phyloP scores from a whole-genome alignment of 768 basidiomycete genomes.

The Kwoniella newhampshirensis region DNA sequence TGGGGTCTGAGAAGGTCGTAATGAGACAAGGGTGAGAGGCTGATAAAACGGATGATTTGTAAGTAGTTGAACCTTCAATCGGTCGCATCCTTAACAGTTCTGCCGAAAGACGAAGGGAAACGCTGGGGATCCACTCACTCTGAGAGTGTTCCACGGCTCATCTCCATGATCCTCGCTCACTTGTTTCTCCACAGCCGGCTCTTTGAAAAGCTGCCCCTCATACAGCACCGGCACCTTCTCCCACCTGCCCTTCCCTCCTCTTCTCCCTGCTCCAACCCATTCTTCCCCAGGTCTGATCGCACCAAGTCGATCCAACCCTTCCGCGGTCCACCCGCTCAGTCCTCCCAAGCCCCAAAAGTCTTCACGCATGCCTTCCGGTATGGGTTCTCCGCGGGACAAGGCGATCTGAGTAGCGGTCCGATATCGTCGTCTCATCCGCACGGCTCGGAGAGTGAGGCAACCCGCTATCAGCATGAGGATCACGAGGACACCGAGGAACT shows the following conservation, averaged over 20 bases:
- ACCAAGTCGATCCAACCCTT: conserved; percentile 22
- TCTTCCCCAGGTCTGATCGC: conserved; percentile 9
- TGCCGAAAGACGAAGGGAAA: too few relatives aligned
- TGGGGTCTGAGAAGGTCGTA: conserved; percentile 6
- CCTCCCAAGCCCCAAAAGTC: conserved; percentile 41
- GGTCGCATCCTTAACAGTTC: too few relatives aligned
- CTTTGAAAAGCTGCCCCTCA: conserved; percentile 24
- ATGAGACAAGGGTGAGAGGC: conserved; percentile 27
- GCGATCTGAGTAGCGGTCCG: conserved; percentile 42
- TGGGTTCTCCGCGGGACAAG: conserved; percentile 37
- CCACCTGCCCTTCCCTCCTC: conserved; percentile 24
- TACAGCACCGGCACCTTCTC: conserved; percentile 28
- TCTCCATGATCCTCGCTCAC: not conserved
- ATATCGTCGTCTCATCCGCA: conserved; percentile 36
- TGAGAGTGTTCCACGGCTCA: not conserved
- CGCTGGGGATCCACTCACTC: conserved; percentile 5
- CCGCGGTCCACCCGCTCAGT: conserved; percentile 20
- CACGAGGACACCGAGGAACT: conserved; percentile 47
- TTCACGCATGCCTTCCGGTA: conserved; percentile 21
- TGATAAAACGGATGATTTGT: too few relatives aligned
- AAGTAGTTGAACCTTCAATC: too few relatives aligned
- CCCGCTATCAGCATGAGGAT: conserved; percentile 36
- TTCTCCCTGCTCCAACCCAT: conserved; percentile 11
- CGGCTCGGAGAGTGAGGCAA: conserved; percentile 33
- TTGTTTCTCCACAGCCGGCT: conserved; percentile 3